phyloP scores from a whole-genome alignment of 306 rosid species.

The Malus sieversii region DNA sequence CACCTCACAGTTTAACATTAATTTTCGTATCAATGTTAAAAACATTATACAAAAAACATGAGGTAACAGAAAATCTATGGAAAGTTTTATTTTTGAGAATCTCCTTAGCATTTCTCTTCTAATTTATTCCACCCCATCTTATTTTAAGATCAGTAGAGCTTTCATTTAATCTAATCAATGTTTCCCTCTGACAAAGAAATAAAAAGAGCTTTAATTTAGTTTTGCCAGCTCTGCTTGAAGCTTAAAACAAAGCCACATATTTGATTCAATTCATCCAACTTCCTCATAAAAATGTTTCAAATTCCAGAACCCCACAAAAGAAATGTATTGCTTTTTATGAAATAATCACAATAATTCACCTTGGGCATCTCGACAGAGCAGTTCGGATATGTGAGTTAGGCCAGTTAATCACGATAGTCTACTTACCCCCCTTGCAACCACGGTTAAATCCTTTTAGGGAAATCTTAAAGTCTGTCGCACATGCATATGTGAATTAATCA shows the following conservation, averaged over 20 bases:
- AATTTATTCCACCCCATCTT: background rate
- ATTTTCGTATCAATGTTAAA: too few relatives aligned
- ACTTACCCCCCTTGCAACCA: too few relatives aligned
- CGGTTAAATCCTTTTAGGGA: background rate
- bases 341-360: background rate
- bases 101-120: too few relatives aligned
- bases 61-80: rapidly evolving
- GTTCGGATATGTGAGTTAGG: too few relatives aligned
- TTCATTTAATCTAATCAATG: background rate
- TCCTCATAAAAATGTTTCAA: background rate
- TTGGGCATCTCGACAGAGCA: background rate
- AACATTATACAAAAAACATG: too few relatives aligned
- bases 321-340: background rate
- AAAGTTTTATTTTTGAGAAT: rapidly evolving
- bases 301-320: background rate
- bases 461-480: background rate
- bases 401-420: too few relatives aligned
- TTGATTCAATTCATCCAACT: background rate
- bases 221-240: background rate
- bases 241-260: background rate
- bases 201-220: background rate
- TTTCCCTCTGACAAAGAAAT: background rate
- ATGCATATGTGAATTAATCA: background rate
- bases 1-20: too few relatives aligned
- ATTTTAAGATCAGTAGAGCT: background rate